Evolutionary conservation across 768 basidiomycete genomes (phyloP).

Genomic region (Nidularia pulvinata): DNA sequence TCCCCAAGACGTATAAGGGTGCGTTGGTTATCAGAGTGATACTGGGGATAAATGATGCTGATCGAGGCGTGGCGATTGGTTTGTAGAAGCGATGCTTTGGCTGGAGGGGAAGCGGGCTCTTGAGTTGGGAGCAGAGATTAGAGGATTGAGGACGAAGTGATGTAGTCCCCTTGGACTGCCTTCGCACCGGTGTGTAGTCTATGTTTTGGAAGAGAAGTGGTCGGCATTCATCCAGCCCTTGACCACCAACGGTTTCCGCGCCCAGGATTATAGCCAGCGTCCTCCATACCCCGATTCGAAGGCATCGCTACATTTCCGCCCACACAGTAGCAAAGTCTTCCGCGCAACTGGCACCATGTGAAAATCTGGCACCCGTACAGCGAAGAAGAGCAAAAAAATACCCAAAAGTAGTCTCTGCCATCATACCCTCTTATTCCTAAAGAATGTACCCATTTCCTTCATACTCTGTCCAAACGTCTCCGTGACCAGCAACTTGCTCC

Average conservation of each 20-base stretch:
- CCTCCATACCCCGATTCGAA: too few species aligned
- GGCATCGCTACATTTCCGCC: background rate
- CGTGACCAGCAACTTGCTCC: conserved; percentile 52
- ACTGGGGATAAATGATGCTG: background rate
- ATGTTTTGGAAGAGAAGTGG: too few species aligned
- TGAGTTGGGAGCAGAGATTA: conserved; percentile 67
- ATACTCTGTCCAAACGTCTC: conserved; percentile 74
- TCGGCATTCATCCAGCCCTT: background rate
- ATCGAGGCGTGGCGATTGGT: background rate
- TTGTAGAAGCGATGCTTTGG: conserved; percentile 86
- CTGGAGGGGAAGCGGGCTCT: conserved; percentile 76
- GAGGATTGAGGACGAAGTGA: conserved; percentile 15
- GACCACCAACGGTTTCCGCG: background rate
- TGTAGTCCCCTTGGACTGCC: background rate
- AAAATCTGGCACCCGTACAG: too few species aligned
- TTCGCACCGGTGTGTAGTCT: too few species aligned
- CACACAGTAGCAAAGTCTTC: too few species aligned
- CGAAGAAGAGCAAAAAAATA: too few species aligned
- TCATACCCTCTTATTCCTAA: conserved; percentile 48
- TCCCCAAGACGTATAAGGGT: conserved; percentile 76
- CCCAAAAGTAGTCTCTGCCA: too few species aligned
- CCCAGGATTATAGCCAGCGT: too few species aligned
- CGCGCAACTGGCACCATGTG: too few species aligned
- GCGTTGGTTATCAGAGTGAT: conserved; percentile 11
- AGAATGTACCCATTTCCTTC: conserved; percentile 69